Evolutionary conservation across 2,329 filamentous ascomycete species (phyloP).

Genomic region (Beauveria scarabaeidicola): DNA sequence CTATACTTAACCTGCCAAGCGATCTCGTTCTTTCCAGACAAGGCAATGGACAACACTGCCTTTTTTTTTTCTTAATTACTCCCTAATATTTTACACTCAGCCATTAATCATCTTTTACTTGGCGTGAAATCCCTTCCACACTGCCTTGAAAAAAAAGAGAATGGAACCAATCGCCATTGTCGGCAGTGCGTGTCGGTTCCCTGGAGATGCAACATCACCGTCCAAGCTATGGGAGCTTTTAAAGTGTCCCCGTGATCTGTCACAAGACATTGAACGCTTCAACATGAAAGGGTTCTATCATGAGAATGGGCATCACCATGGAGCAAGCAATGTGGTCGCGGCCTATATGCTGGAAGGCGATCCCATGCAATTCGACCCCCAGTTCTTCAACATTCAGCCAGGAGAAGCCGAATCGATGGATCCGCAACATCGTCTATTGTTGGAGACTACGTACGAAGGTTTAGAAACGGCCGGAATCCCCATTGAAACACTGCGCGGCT

Average conservation of each 20-base stretch:
- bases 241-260: slow-evolving; percentile 15
- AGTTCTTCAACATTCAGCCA: slow-evolving; percentile 37
- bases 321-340: slow-evolving; percentile 21
- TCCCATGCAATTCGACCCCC: slow-evolving; percentile 30
- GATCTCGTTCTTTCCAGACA: too few relatives aligned
- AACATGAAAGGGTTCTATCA: slow-evolving; percentile 15
- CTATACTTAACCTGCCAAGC: background rate
- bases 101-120: background rate
- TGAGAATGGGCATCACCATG: slow-evolving; percentile 16
- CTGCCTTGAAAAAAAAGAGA: too few relatives aligned
- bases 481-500: slow-evolving; percentile 4
- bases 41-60: too few relatives aligned
- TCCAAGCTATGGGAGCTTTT: slow-evolving; percentile 13
- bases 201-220: slow-evolving; percentile 6
- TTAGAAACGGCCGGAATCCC: slow-evolving; percentile 12
- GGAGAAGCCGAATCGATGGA: slow-evolving; percentile 32
- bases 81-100: too few relatives aligned
- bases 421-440: slow-evolving; percentile 21
- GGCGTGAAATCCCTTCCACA: background rate
- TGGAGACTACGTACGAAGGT: slow-evolving; percentile 27
- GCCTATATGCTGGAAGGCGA: slow-evolving; percentile 17
- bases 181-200: slow-evolving; percentile 13
- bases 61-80: background rate
- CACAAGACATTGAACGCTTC: slow-evolving; percentile 19
- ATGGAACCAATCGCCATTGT: slow-evolving; percentile 13